Evolutionary conservation across 2,329 filamentous ascomycete genomes (phyloP).

Genomic region (Talaromyces sp.): DNA sequence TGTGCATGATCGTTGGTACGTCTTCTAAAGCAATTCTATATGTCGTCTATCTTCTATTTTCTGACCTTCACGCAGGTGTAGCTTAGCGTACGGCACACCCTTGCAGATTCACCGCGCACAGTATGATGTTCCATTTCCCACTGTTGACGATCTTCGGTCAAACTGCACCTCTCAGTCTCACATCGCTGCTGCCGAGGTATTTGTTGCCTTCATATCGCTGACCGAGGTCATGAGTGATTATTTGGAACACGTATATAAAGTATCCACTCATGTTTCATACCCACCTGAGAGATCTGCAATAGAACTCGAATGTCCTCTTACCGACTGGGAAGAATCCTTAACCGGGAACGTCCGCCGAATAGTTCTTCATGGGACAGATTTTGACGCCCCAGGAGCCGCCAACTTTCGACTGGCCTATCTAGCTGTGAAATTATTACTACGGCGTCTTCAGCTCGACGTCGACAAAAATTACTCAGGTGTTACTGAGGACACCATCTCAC

Average conservation of each 20-base stretch:
- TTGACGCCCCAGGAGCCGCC: slow-evolving; percentile 42
- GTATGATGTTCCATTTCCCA: slow-evolving; percentile 46
- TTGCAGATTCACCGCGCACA: slow-evolving; percentile 43
- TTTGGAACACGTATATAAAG: slow-evolving; percentile 27
- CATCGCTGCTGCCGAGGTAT: slow-evolving; percentile 32
- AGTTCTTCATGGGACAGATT: slow-evolving; percentile 39
- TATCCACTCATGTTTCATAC: slow-evolving; percentile 23
- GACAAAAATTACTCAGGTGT: slow-evolving; percentile 20
- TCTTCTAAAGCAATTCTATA: background rate
- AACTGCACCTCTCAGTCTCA: slow-evolving; percentile 13
- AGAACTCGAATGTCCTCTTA: slow-evolving; percentile 35
- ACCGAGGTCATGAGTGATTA: slow-evolving; percentile 40
- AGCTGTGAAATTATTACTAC: slow-evolving; percentile 43
- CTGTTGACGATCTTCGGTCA: slow-evolving; percentile 27
- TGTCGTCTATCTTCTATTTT: background rate
- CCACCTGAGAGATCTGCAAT: slow-evolving; percentile 15
- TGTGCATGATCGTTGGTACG: slow-evolving; percentile 52
- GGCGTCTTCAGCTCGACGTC: slow-evolving; percentile 44
- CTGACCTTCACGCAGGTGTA: slow-evolving; percentile 36
- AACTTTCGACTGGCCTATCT: slow-evolving; percentile 51
- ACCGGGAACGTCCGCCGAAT: slow-evolving; percentile 33
- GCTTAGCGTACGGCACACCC: slow-evolving; percentile 51
- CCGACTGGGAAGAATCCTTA: slow-evolving; percentile 44
- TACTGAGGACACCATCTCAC: slow-evolving; percentile 16
- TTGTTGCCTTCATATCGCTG: slow-evolving; percentile 42